phyloP scores from a whole-genome alignment of 345 rosid species.

The Eucalyptus marginata region DNA sequence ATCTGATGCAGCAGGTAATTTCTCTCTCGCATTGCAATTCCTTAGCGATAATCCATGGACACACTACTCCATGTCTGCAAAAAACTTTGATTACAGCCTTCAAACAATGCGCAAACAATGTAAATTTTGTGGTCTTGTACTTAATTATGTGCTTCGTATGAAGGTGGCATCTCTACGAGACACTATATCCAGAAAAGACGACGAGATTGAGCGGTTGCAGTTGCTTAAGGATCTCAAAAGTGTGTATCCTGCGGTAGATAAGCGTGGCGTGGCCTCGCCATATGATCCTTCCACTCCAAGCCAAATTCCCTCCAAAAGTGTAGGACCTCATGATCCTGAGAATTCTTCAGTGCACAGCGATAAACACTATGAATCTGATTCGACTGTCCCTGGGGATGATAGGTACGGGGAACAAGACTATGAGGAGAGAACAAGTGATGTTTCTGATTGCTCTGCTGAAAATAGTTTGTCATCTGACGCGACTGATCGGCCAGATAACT shows the following conservation, averaged over 20 bases:
- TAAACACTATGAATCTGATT: constrained; percentile 8
- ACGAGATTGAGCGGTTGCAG: constrained; percentile 76
- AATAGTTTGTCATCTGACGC: neutral
- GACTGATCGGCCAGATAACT: constrained; percentile 7
- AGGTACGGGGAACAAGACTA: constrained; percentile 26
- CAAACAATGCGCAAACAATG: neutral
- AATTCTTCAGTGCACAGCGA: neutral
- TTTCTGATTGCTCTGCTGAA: constrained; percentile 16
- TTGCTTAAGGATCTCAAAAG: constrained; percentile 41
- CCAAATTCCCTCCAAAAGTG: neutral
- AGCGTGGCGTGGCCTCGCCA: constrained; percentile 10
- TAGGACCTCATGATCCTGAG: constrained; percentile 16
- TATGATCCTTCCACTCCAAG: constrained; percentile 3
- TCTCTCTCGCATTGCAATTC: neutral
- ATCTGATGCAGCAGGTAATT: constrained; percentile 79
- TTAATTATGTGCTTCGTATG: neutral
- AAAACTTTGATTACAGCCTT: neutral
- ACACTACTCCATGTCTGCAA: neutral
- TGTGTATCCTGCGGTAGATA: neutral
- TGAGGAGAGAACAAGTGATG: constrained; percentile 34
- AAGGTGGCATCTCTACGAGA: constrained; percentile 82
- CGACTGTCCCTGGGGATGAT: constrained; percentile 6
- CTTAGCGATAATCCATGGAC: neutral
- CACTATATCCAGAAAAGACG: constrained; percentile 67
- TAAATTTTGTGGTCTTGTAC: neutral